Evolutionary conservation across 176 grass and related monocot genomes (phyloP), one percentile per base, ranked within the genome.

Genomic region (Bonia amplexicaulis): DNA sequence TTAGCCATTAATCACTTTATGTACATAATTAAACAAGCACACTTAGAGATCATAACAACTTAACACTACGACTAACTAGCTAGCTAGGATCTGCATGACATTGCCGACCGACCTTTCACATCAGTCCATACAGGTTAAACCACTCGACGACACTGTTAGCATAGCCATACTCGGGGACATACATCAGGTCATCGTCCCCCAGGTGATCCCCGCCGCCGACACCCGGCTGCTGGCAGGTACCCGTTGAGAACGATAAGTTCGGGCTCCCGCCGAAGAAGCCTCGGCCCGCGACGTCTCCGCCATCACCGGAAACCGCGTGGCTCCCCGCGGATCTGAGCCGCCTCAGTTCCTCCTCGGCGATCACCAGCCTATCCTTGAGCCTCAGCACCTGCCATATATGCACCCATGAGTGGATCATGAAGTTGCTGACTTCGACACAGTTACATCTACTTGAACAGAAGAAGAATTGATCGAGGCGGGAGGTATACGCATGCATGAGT

Each of bases 181-280:
- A 84, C 75, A 76, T 31, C 25, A 84, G 80, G 53, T 76, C 89
- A 71, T 87, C 85, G 33, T 84, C 60, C 49, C 60, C 80, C 15
- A 83, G 66, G 59, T 16, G 49, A 66, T 75, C 73, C n/a, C 62
- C 74, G 17, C 42, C 69, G 69, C 41, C 52, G 67, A 48, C 62
- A 26, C 88, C 83, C 12, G n/a, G 80, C 80, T 83, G 85, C 22
- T 89, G 92, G 87, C 88, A 90, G 17, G 88, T 91, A 4, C 86
- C 85, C 3, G 86, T 88, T 0, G 96, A 97, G 74, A 97, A 94
- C 4, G 94, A 94, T 9, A 91, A 99, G 84, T 71, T 96, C 16
- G 96, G 96, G 76, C 93, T 99, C 33, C 78, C 82, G 10, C 80
- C 66, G 61, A 60, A 68, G 19, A 68, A 41, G 12, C 64, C 75